Evolutionary conservation across 805 yeast genomes (phyloP), one percentile per base, ranked within the genome.

Genomic region (Monosporozyma yasuniensis): DNA sequence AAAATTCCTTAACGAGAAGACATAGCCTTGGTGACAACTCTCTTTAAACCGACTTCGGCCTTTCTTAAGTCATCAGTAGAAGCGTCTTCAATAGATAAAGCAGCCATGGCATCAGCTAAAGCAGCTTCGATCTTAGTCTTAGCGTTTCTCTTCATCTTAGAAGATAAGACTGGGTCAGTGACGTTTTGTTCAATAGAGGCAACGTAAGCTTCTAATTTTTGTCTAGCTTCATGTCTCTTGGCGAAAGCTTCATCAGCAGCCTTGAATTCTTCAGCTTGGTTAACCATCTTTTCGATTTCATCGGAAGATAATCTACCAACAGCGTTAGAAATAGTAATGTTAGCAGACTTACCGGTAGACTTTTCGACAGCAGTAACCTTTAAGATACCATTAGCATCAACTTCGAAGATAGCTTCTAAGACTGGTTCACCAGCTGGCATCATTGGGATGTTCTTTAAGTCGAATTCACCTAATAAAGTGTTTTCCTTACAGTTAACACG

Each of bases 21-120:
- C 89, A 90, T 87, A 74, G 97, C 97, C 82, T 89, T 91, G 81
- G 96, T 91, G 74, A 91, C 97, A 71, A 91, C 96, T 78, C 99
- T 87, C 89, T 93, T 93, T 75, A 93, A 87, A 75, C 89, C 84
- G 74, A 93, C 88, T 83, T 93, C 98, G 71, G 99, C 98, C 85
- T 88, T 93, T 85, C 98, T 87, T 80, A 78, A 83, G 76, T 90
- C 97, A 71, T 93, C 99, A 72, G 96, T 91, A 66, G 95, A 69
- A 56, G 96, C 81, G 64, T 93, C 98, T 80, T 91, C 96, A 60
- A 93, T 78, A 79, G 90, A 96, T 71, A 91, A 85, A 73, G 97
- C 90, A 69, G 96, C 95, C 78, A 91, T 76, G 74, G 98, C 98
- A 68, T 91, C 98, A 65, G 98, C 87, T 70, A 91, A 82, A 77